These are phyloP conservation scores for Fusarium albidum DNA, from an alignment of 2,329 filamentous ascomycete species.

Conservation along the genomic window DNA sequence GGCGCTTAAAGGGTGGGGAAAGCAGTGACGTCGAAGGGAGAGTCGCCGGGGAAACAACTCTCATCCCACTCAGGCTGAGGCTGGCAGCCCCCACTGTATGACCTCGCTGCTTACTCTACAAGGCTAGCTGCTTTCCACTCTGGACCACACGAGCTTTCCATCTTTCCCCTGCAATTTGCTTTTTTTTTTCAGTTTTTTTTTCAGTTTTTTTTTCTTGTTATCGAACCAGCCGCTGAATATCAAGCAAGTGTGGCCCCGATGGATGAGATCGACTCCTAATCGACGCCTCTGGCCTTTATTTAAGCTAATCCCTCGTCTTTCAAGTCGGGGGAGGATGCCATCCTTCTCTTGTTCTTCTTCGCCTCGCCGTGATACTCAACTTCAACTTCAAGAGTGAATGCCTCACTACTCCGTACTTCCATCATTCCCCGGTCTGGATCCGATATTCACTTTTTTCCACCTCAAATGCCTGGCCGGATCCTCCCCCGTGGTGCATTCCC, in stretches of 20 bases:
- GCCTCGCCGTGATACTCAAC: constrained; percentile 17
- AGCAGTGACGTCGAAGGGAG: constrained; percentile 38
- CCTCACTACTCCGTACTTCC: constrained; percentile 11
- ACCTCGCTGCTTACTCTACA: constrained; percentile 16
- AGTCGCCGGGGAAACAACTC: constrained; percentile 42
- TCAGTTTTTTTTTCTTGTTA: constrained; percentile 1
- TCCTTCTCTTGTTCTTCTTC: background rate
- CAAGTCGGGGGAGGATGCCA: background rate
- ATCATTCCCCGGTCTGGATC: constrained; percentile 3
- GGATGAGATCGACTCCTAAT: constrained; percentile 1
- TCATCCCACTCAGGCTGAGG: background rate
- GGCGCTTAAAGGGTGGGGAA: constrained; percentile 20
- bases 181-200: too few species aligned
- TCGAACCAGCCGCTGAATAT: constrained; percentile 7
- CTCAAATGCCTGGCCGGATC: background rate
- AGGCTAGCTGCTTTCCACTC: constrained; percentile 22
- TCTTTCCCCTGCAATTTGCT: background rate
- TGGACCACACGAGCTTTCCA: constrained; percentile 26
- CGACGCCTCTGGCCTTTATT: background rate
- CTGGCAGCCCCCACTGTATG: constrained; percentile 2
- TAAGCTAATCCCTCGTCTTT: constrained; percentile 6
- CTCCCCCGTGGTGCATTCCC: constrained; percentile 9
- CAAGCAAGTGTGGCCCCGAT: constrained; percentile 5
- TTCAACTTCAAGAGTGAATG: constrained; percentile 17
- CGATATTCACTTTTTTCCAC: background rate